Conservation (phyloP, 2,329 filamentous ascomycete genomes). For the Drechslerella coelobrocha region DNA sequence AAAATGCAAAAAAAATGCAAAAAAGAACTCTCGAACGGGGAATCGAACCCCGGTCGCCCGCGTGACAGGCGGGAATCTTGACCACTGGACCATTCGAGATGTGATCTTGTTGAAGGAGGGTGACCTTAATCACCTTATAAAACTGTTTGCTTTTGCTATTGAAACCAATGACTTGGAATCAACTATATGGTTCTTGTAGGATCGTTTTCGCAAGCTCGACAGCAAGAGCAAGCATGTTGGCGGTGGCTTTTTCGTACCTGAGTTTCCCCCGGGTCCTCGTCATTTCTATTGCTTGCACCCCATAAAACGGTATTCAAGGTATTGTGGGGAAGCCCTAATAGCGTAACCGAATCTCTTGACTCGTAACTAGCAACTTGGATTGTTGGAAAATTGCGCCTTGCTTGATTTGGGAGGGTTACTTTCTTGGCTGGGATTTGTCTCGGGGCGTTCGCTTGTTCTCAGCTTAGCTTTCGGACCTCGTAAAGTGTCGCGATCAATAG, state of each 20-base stretch:
- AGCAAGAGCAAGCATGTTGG: too few species aligned
- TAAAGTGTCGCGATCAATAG: conserved; percentile 12
- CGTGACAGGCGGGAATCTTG: conserved; percentile 45
- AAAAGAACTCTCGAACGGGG: conserved; percentile 41
- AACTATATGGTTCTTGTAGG: too few species aligned
- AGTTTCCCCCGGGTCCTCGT: too few species aligned
- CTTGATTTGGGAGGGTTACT: conserved; percentile 13
- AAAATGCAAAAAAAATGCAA: conserved; percentile 7
- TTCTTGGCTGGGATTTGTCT: conserved; percentile 1
- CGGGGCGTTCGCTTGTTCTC: conserved; percentile 21
- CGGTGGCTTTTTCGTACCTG: too few species aligned
- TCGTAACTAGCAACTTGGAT: conserved; percentile 7
- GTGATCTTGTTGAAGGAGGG: not conserved
- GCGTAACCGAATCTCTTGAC: too few species aligned
- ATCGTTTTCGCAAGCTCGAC: too few species aligned
- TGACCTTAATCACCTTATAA: too few species aligned
- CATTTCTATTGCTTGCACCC: too few species aligned
- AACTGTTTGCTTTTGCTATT: too few species aligned
- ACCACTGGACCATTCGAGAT: conserved; percentile 48
- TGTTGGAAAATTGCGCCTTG: conserved; percentile 12
- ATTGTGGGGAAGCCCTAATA: too few species aligned
- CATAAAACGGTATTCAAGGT: too few species aligned
- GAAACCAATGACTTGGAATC: too few species aligned
- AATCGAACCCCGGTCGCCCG: conserved; percentile 46
- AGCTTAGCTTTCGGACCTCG: conserved; percentile 6